Evolutionary conservation across 2,329 filamentous ascomycete species (phyloP).

Genomic region (Pseudogymnoascus sp.): DNA sequence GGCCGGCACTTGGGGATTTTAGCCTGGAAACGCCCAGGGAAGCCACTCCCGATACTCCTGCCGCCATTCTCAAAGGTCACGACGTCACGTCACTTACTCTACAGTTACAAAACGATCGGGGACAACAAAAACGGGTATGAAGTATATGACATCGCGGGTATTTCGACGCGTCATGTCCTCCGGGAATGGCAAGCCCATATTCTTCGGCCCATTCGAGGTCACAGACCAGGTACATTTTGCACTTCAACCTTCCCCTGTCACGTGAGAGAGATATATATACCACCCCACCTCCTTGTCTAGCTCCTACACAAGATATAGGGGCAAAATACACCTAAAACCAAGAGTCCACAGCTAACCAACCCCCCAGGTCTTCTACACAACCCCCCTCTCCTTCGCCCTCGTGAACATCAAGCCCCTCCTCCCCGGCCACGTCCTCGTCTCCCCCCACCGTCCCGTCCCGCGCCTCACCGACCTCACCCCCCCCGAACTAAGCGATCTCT

Average conservation of each 20-base stretch:
- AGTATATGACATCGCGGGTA: neutral
- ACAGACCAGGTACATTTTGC: slow-evolving; percentile 54
- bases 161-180: slow-evolving; percentile 10
- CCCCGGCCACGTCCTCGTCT: slow-evolving; percentile 87
- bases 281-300: neutral
- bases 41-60: neutral
- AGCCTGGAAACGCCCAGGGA: neutral
- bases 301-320: neutral
- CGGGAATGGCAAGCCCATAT: slow-evolving; percentile 35
- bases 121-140: neutral
- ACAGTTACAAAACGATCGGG: neutral
- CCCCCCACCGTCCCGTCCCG: slow-evolving; percentile 58
- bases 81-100: neutral
- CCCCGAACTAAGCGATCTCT: slow-evolving; percentile 57
- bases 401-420: slow-evolving; percentile 94
- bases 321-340: neutral
- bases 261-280: neutral
- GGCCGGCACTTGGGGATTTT: slow-evolving; percentile 2
- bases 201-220: slow-evolving; percentile 70
- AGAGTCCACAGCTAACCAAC: neutral
- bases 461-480: slow-evolving; percentile 44
- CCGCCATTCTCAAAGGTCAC: neutral
- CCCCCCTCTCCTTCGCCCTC: slow-evolving; percentile 71
- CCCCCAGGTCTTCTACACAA: slow-evolving; percentile 74
- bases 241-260: neutral